Evolutionary conservation across 2,329 filamentous ascomycete species (phyloP), one percentile per base, ranked within the genome.

Genomic region (Fusarium udum): DNA sequence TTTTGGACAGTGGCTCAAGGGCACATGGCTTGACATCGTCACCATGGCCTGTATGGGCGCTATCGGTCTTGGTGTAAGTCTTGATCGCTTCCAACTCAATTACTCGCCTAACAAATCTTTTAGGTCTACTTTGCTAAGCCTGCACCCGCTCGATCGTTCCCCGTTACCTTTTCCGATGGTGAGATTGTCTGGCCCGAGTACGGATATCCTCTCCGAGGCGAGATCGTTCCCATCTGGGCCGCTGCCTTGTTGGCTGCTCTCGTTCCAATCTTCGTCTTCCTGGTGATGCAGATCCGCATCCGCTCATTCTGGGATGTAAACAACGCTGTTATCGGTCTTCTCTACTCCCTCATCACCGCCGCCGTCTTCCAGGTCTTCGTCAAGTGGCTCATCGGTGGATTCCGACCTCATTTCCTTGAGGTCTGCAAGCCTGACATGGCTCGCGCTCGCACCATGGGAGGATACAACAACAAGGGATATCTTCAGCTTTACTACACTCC

Each of bases 281-380:
- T 92, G 6, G 74, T 90, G 61, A 87, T 91, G 82, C 92, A 94
- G 80, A 87, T 93, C 74, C 89, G 91, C 55, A 85, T 93, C 52
- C 88, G 89, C 62, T 91, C 88, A 13, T 92, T 92, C 83, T 92
- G 90, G 90, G 90, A 92, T 63, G 83, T 90, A 77, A 93, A 93
- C 84, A 94, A 94, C 78, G 92, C 88, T 49, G 84, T 91, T 55
- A 86, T 93, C 53, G 92, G 92, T 20, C 87, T 94, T 0, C 82
- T 93, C 1, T 94, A 94, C 84, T 86, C 89, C 2, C 86, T 93
- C 71, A 92, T 93, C 81, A 85, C 87, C 11, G 91, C 91, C 7
- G 90, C 91, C n/a, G 89, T 94, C 56, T 93, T 94, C 83, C 92
- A 94, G 78, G 92, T 94, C 73, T 91, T 93, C 78, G 77, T 94